These are phyloP conservation scores for Marasmius sp. DNA, from an alignment of 1,284 basidiomycete genomes.

Conservation along the genomic window DNA sequence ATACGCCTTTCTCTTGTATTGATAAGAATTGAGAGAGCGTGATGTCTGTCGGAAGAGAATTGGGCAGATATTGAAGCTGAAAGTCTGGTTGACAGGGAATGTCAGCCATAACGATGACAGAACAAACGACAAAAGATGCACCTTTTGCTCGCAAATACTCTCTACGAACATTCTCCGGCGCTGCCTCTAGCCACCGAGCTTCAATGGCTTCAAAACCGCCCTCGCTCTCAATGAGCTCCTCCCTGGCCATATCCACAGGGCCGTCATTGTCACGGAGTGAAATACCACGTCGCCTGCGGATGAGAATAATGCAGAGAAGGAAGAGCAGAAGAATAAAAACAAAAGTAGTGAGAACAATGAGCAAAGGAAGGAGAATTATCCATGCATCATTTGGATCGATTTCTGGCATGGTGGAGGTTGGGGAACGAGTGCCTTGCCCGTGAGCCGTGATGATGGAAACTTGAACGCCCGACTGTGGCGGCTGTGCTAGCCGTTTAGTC, in stretches of 20 bases:
- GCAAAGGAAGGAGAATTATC: constrained; percentile 84
- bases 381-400: constrained; percentile 55
- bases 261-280: constrained; percentile 86
- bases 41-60: constrained; percentile 92
- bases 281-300: constrained; percentile 81
- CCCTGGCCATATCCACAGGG: constrained; percentile 90
- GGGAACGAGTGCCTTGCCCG: background rate
- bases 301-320: constrained; percentile 82
- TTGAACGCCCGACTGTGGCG: background rate
- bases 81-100: constrained; percentile 58
- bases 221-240: constrained; percentile 86
- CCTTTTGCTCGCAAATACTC: constrained; percentile 89
- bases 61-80: constrained; percentile 89
- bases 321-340: constrained; percentile 91
- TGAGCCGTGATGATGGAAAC: background rate
- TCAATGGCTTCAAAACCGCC: constrained; percentile 92
- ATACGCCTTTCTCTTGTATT: constrained; percentile 97
- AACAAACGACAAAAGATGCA: constrained; percentile 34
- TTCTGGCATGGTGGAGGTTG: constrained; percentile 8
- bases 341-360: constrained; percentile 91
- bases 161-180: constrained; percentile 64
- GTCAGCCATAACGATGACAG: constrained; percentile 7
- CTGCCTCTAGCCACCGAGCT: constrained; percentile 89
- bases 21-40: constrained; percentile 95
- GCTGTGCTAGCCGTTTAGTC: background rate